phyloP scores from a whole-genome alignment of 1,139 yeast genomes.

The Suhomyces panamericanus region DNA sequence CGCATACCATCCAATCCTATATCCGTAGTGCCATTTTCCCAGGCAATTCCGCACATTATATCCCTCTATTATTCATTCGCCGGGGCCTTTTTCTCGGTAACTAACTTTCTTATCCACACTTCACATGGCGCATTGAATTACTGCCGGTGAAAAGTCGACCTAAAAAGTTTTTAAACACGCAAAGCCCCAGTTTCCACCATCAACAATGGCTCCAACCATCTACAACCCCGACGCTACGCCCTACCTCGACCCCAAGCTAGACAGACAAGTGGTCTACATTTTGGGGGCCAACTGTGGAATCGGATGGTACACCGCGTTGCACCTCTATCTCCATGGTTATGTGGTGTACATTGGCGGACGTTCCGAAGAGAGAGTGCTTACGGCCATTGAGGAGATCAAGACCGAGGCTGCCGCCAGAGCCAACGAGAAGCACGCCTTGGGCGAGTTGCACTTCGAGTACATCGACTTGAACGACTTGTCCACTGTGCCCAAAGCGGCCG shows the following conservation, averaged over 20 bases:
- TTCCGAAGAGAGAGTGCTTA: conserved; percentile 51
- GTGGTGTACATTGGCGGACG: conserved; percentile 74
- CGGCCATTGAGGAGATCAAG: conserved; percentile 56
- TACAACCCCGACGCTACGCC: conserved; percentile 34
- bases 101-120: too few relatives aligned
- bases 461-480: conserved; percentile 37
- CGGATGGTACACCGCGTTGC: conserved; percentile 76
- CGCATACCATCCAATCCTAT: too few relatives aligned
- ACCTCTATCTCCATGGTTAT: conserved; percentile 77
- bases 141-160: too few relatives aligned
- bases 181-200: neutral
- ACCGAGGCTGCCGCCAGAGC: conserved; percentile 48
- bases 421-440: conserved; percentile 14
- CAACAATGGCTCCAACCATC: conserved; percentile 9
- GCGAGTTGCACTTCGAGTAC: conserved; percentile 30
- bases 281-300: conserved; percentile 83
- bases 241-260: conserved; percentile 38
- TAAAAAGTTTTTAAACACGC: neutral
- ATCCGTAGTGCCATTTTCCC: too few relatives aligned
- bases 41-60: too few relatives aligned
- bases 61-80: too few relatives aligned
- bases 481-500: conserved; percentile 33
- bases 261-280: conserved; percentile 63
- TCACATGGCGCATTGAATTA: too few relatives aligned
- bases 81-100: too few relatives aligned